A percentile compares a stretch with the other conserved stretches of the same genome.
Evolutionary conservation across 1,284 basidiomycete genomes (phyloP).

Genomic region (Lentinula novae-zelandiae): DNA sequence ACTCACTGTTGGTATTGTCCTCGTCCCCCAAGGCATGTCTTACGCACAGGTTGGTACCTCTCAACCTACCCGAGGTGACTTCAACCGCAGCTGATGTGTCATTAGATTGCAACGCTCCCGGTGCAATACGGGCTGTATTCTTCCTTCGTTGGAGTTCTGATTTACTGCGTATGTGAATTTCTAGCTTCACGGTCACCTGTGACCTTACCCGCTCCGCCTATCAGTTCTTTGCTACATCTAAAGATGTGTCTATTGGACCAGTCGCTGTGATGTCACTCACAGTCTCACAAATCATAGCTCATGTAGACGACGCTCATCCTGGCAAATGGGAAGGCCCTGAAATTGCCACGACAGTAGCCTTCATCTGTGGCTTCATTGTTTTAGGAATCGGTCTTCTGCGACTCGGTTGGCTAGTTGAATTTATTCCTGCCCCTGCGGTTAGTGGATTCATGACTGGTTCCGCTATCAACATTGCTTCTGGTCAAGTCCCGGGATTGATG

Average conservation of each 20-base stretch:
- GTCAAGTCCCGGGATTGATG: slow-evolving; percentile 85
- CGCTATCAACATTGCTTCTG: slow-evolving; percentile 82
- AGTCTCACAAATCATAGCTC: slow-evolving; percentile 76
- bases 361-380: slow-evolving; percentile 92
- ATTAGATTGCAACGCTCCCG: slow-evolving; percentile 79
- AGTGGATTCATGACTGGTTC: slow-evolving; percentile 93
- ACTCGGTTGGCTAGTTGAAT: slow-evolving; percentile 94
- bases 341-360: slow-evolving; percentile 85
- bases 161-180: slow-evolving; percentile 64
- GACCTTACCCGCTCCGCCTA: slow-evolving; percentile 13
- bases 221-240: slow-evolving; percentile 89
- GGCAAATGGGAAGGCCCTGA: slow-evolving; percentile 58
- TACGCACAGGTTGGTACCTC: slow-evolving; percentile 56
- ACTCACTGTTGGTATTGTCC: slow-evolving; percentile 87
- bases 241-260: slow-evolving; percentile 94
- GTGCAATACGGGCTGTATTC: slow-evolving; percentile 94
- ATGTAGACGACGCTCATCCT: slow-evolving; percentile 54
- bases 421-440: slow-evolving; percentile 89
- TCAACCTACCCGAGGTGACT: not conserved
- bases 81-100: slow-evolving; percentile 1
- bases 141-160: slow-evolving; percentile 85
- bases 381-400: slow-evolving; percentile 90
- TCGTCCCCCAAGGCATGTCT: slow-evolving; percentile 88
- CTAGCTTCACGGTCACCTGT: slow-evolving; percentile 9
- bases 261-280: slow-evolving; percentile 98